These are phyloP conservation scores for Sisymbrium irio DNA, from an alignment of 345 rosid species.

Conservation along the genomic window DNA sequence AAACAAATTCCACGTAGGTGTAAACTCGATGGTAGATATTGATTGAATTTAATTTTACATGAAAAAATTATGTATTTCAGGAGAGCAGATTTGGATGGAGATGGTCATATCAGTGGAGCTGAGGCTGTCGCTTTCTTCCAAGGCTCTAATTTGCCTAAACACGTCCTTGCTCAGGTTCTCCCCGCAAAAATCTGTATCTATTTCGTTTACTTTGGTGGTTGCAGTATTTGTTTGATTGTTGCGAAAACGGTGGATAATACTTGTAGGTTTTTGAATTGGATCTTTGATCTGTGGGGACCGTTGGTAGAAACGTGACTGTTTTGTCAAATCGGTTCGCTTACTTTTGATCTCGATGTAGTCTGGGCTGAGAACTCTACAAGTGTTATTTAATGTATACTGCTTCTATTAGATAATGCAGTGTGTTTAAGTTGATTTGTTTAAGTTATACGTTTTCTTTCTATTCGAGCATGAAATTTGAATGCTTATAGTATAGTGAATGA, in stretches of 20 bases:
- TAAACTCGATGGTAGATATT: no score
- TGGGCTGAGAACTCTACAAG: neutral
- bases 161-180: no score
- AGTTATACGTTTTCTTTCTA: neutral
- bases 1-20: neutral
- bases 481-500: neutral
- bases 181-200: neutral
- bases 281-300: conserved; percentile 22
- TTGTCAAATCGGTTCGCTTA: conserved; percentile 4
- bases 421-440: neutral
- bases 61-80: no score
- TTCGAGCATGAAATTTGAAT: conserved; percentile 1
- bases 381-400: neutral
- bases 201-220: neutral
- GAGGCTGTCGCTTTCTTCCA: no score
- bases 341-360: neutral
- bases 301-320: neutral
- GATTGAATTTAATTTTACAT: no score
- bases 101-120: no score
- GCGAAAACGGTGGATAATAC: neutral
- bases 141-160: no score
- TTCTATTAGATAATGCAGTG: neutral
- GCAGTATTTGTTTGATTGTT: neutral
- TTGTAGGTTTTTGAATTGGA: no score
- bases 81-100: no score